phyloP scores from a whole-genome alignment of 768 basidiomycete species.

The Tricholoma bakamatsutake region DNA sequence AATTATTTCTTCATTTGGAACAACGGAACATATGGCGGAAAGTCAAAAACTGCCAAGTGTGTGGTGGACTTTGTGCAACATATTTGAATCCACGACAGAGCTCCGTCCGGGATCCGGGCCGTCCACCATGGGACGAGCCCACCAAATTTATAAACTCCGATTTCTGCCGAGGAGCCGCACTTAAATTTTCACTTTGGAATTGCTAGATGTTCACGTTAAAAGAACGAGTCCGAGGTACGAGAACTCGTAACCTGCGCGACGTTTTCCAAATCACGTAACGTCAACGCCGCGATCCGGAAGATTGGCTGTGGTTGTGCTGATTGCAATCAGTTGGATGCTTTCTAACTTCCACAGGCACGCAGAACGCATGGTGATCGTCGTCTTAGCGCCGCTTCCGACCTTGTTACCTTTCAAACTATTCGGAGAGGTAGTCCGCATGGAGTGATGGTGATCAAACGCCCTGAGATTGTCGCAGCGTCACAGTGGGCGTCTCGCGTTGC shows the following conservation, averaged over 20 bases:
- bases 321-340: constrained; percentile 24
- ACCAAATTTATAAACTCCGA: no score
- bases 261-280: constrained; percentile 17
- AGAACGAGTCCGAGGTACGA: no score
- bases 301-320: constrained; percentile 28
- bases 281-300: constrained; percentile 16
- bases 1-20: no score
- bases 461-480: constrained; percentile 14
- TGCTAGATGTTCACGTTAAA: no score
- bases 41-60: no score
- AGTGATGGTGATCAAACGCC: constrained; percentile 22
- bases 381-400: constrained; percentile 14
- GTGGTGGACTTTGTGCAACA: no score
- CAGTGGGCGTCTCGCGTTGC: constrained; percentile 20
- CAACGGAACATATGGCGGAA: no score
- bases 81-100: no score
- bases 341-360: constrained; percentile 16
- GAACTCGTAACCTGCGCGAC: constrained; percentile 23
- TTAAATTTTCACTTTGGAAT: no score
- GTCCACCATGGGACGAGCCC: no score
- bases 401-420: constrained; percentile 20
- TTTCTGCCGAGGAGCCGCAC: no score
- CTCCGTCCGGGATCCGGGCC: no score
- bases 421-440: constrained; percentile 21
- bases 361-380: constrained; percentile 21